phyloP scores from a whole-genome alignment of 768 basidiomycete genomes.

The Tylopilus plumbeoviolaceoides region DNA sequence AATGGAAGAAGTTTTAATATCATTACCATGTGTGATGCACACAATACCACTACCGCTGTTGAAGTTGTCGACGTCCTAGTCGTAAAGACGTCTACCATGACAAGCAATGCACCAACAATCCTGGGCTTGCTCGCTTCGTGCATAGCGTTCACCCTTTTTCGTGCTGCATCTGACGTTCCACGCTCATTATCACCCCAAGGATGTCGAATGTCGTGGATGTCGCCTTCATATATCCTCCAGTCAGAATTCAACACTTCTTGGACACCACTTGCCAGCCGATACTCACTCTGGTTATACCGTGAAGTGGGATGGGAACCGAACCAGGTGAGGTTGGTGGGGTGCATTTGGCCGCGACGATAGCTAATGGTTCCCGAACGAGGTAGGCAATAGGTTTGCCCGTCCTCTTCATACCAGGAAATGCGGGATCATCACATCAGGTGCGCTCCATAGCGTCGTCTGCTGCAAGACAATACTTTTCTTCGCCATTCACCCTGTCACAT shows the following conservation, averaged over 20 bases:
- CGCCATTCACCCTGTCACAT: conserved; percentile 51
- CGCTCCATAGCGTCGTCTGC: conserved; percentile 94
- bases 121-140: conserved; percentile 35
- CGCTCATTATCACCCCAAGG: conserved; percentile 74
- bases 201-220: conserved; percentile 97
- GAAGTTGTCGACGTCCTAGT: neutral
- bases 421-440: conserved; percentile 90
- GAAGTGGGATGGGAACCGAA: conserved; percentile 80
- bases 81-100: conserved; percentile 8
- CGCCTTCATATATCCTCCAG: conserved; percentile 81
- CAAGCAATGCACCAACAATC: conserved; percentile 3
- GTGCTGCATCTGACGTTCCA: conserved; percentile 41
- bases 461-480: conserved; percentile 68
- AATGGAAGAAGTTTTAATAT: conserved; percentile 33
- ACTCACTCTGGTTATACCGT: conserved; percentile 87
- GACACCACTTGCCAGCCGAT: conserved; percentile 69
- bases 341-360: neutral
- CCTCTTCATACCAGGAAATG: conserved; percentile 95
- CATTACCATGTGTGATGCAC: neutral
- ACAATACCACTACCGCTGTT: too few species aligned
- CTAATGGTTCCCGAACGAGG: conserved; percentile 4
- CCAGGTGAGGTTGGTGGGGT: conserved; percentile 40
- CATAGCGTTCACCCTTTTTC: conserved; percentile 38
- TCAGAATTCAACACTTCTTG: conserved; percentile 59
- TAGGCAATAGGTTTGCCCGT: conserved; percentile 67